phyloP scores from a whole-genome alignment of 805 yeast species.

The Candida arabinofermentans region DNA sequence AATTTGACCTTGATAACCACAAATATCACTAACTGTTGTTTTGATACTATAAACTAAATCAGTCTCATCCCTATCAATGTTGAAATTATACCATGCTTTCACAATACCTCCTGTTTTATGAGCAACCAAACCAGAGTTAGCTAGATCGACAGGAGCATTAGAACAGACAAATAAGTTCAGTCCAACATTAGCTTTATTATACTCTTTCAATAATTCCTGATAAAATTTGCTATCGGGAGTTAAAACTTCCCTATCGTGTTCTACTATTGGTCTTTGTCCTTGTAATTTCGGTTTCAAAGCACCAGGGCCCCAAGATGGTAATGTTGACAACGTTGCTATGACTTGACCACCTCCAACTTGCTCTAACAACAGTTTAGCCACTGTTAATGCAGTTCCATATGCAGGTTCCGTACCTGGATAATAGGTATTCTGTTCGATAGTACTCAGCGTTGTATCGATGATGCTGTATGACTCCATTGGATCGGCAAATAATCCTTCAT shows the following conservation, averaged over 20 bases:
- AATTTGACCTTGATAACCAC: slow-evolving; percentile 77
- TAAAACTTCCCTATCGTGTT: slow-evolving; percentile 45
- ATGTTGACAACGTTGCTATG: slow-evolving; percentile 55
- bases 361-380: slow-evolving; percentile 59
- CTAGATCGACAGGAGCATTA: slow-evolving; percentile 59
- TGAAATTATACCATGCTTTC: slow-evolving; percentile 63
- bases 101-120: slow-evolving; percentile 67
- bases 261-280: slow-evolving; percentile 33
- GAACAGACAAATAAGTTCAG: slow-evolving; percentile 73
- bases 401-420: slow-evolving; percentile 56
- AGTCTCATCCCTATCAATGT: slow-evolving; percentile 61
- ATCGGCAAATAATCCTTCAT: slow-evolving; percentile 73
- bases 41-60: slow-evolving; percentile 57
- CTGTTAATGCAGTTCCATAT: slow-evolving; percentile 73
- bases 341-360: slow-evolving; percentile 82
- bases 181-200: slow-evolving; percentile 58
- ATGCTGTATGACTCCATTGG: slow-evolving; percentile 61
- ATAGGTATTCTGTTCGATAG: slow-evolving; percentile 46
- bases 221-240: slow-evolving; percentile 62
- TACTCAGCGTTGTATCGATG: slow-evolving; percentile 64
- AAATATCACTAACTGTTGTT: slow-evolving; percentile 44
- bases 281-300: slow-evolving; percentile 43
- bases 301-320: slow-evolving; percentile 86
- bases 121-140: slow-evolving; percentile 65
- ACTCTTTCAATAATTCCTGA: slow-evolving; percentile 52